Evolutionary conservation across 257 asterid species (phyloP), one percentile per base, ranked within the genome.

Genomic region (Sherardia arvensis): DNA sequence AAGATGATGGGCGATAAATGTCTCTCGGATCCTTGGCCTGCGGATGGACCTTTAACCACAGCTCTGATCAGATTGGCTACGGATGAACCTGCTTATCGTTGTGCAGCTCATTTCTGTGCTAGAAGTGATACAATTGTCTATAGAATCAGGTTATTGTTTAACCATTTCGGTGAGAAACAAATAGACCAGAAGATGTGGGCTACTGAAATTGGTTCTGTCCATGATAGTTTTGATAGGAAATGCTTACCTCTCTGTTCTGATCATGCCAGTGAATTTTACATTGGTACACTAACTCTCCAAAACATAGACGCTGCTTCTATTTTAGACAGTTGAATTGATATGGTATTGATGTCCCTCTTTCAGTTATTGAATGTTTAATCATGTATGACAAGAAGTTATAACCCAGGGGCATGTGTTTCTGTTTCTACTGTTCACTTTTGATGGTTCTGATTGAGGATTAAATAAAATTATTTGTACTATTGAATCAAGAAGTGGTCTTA

Each of bases 261-360:
- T 53, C 97, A 92, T 71, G 58, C 67, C 58, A 82, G 88, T 66
- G 95, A 89, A n/a, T 56, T 89, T 20, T 87, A 92, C 78, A 63
- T 87, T 82, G 99, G 97, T 30, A 84, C 79, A 77, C 53, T 89
- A 70, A 85, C 85, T 53, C 74, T 92, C 64, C 93, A 81, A 74
- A 95, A 87, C 76, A 64, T 87, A 62, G 96, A 89, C 78, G 89
- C 77, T 23, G 53, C 84, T 64, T 73, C 77, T 33, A 69, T 87
- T 73, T 71, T 82, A 51, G 81, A 75, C 18, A 81, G 75, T 38
- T 83, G 33, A 68, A 30, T 61, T 26, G n/a, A 17, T 29, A 34
- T 45, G 25, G 48, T 40, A 12, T 12, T 14, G 4, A 43, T 43
- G 14, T 15, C 49, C 49, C 49, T 43, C 49, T 43, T 43, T 43